Evolutionary conservation across 805 yeast species (phyloP).

Genomic region (Cyberlindnera subsufficiens): DNA sequence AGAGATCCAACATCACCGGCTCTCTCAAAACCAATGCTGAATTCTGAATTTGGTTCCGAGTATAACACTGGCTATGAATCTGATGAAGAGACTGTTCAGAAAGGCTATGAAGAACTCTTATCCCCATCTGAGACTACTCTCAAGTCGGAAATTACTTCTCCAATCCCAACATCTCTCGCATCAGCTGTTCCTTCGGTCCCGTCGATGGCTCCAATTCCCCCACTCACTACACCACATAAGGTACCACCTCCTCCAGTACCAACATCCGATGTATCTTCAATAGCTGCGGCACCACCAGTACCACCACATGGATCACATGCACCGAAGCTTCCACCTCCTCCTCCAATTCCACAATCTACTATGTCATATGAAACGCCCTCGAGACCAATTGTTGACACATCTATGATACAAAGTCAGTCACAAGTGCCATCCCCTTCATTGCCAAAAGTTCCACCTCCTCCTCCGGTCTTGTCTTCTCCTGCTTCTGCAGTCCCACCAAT

Average conservation of each 20-base stretch:
- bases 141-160: background rate
- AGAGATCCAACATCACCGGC: slow-evolving; percentile 7
- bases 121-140: background rate
- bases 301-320: slow-evolving; percentile 2
- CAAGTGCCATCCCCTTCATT: background rate
- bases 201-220: slow-evolving; percentile 7
- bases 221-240: slow-evolving; percentile 5
- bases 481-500: slow-evolving; percentile 8
- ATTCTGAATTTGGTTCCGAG: slow-evolving; percentile 19
- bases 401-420: background rate
- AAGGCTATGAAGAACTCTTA: slow-evolving; percentile 12
- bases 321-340: slow-evolving; percentile 2
- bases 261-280: background rate
- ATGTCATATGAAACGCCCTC: background rate
- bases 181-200: slow-evolving; percentile 4
- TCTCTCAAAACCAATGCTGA: slow-evolving; percentile 5
- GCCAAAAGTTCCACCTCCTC: slow-evolving; percentile 4
- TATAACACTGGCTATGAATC: slow-evolving; percentile 65
- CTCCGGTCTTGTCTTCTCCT: slow-evolving; percentile 7
- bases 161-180: slow-evolving; percentile 16
- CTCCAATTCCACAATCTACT: slow-evolving; percentile 6
- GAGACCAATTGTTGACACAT: background rate
- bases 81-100: slow-evolving; percentile 41
- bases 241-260: slow-evolving; percentile 2
- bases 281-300: slow-evolving; percentile 1